These are phyloP conservation scores for Calonectria honghensis DNA, from an alignment of 2,329 filamentous ascomycete genomes.

Conservation along the genomic window DNA sequence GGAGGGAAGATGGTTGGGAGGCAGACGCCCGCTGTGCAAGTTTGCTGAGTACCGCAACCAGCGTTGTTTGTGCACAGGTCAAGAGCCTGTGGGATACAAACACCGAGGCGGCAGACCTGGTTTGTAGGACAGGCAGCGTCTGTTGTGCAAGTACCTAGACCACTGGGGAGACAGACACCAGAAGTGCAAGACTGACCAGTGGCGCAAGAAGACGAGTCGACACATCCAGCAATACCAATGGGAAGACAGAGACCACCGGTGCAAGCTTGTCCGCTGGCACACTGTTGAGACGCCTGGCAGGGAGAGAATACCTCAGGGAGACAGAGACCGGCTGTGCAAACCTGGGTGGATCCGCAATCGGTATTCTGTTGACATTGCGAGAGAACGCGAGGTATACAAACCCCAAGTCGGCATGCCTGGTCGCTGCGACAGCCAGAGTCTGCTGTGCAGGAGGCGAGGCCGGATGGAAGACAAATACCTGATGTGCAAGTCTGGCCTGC, in stretches of 20 bases:
- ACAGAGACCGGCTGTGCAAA: conserved; percentile 31
- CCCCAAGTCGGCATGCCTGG: conserved; percentile 28
- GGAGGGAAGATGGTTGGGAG: conserved; percentile 19
- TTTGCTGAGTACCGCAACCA: conserved; percentile 23
- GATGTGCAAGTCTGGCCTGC: conserved; percentile 22
- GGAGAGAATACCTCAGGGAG: conserved; percentile 22
- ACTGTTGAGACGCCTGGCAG: conserved; percentile 8
- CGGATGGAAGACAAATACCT: conserved; percentile 29
- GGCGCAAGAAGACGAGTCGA: conserved; percentile 6
- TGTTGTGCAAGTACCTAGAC: conserved; percentile 8
- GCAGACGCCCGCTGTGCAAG: conserved; percentile 26
- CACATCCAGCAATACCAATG: conserved; percentile 12
- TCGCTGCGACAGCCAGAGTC: conserved; percentile 28
- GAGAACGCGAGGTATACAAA: conserved; percentile 27
- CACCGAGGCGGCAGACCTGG: conserved; percentile 26
- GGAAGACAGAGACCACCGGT: conserved; percentile 31
- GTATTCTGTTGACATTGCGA: conserved; percentile 1
- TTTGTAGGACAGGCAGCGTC: conserved; percentile 11
- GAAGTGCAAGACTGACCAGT: conserved; percentile 19
- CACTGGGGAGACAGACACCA: conserved; percentile 28
- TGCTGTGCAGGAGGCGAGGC: background rate
- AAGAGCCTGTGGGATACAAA: conserved; percentile 29
- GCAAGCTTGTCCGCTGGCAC: conserved; percentile 22
- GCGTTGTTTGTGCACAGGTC: conserved; percentile 16
- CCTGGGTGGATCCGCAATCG: conserved; percentile 17